Evolutionary conservation across 306 rosid species (phyloP).

Genomic region (Rosa lucieae): DNA sequence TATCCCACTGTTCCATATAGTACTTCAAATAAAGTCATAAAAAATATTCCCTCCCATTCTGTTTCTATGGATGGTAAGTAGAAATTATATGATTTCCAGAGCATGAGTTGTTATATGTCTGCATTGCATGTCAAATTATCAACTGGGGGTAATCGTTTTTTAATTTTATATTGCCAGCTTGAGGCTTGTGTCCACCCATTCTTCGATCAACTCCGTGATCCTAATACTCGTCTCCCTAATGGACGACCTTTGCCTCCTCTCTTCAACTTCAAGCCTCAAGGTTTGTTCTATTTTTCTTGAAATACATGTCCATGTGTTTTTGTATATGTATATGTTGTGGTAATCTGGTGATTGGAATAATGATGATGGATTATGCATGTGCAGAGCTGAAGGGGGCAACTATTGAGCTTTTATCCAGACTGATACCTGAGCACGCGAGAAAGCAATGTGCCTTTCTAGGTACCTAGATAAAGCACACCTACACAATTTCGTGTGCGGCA

Average conservation of each 20-base stretch:
- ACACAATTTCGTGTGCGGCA: not conserved
- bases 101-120: not conserved
- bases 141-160: not conserved
- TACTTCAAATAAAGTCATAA: not conserved
- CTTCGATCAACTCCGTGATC: conserved; percentile 67
- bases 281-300: conserved; percentile 21
- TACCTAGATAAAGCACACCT: conserved; percentile 22
- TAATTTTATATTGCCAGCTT: conserved; percentile 30
- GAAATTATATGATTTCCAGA: not conserved
- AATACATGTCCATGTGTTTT: not conserved
- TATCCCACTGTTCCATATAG: not conserved
- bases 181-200: conserved; percentile 64
- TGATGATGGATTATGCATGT: not conserved
- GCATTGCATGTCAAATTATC: not conserved
- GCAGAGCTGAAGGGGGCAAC: conserved; percentile 66
- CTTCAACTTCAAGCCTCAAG: conserved; percentile 70
- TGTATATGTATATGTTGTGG: not conserved
- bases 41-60: not conserved
- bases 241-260: conserved; percentile 69
- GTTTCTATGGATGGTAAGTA: not conserved
- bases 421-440: conserved; percentile 63
- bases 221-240: conserved; percentile 54
- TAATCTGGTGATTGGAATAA: not conserved
- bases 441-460: conserved; percentile 58
- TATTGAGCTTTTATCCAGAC: conserved; percentile 50